Evolutionary conservation across 1,139 yeast species (phyloP).

Genomic region (Sugiyamaella castrensis): DNA sequence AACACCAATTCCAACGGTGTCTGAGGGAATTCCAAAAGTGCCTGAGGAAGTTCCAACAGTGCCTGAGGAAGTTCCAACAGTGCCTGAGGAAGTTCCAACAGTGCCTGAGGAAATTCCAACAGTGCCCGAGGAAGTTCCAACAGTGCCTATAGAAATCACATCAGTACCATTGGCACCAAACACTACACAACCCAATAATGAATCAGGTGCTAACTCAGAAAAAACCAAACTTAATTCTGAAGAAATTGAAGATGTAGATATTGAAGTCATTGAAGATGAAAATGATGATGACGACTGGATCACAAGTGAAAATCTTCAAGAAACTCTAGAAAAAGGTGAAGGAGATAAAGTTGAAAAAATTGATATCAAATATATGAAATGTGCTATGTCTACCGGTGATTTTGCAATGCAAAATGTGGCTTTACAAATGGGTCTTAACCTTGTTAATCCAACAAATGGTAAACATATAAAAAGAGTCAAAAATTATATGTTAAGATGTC

Average conservation of each 20-base stretch:
- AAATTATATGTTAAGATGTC: slow-evolving; percentile 93
- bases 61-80: neutral
- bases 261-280: slow-evolving; percentile 52
- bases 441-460: slow-evolving; percentile 85
- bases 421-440: slow-evolving; percentile 80
- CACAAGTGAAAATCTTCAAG: slow-evolving; percentile 77
- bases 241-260: slow-evolving; percentile 15
- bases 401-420: slow-evolving; percentile 97
- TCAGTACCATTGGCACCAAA: too few relatives aligned
- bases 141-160: neutral
- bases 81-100: too few relatives aligned
- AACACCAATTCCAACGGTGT: too few relatives aligned
- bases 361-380: slow-evolving; percentile 43
- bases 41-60: slow-evolving; percentile 12
- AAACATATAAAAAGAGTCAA: slow-evolving; percentile 79
- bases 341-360: slow-evolving; percentile 41
- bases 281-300: slow-evolving; percentile 91
- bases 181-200: slow-evolving; percentile 15
- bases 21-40: slow-evolving; percentile 18
- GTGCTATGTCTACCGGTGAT: slow-evolving; percentile 92
- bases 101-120: slow-evolving; percentile 12
- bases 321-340: slow-evolving; percentile 63
- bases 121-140: slow-evolving; percentile 17
- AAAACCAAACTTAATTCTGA: slow-evolving; percentile 13
- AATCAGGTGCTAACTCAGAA: slow-evolving; percentile 26